Base-by-base conservation (phyloP, 225 moss, liverwort and hornwort species). In the Pseudisothecium myosuroides region DNA sequence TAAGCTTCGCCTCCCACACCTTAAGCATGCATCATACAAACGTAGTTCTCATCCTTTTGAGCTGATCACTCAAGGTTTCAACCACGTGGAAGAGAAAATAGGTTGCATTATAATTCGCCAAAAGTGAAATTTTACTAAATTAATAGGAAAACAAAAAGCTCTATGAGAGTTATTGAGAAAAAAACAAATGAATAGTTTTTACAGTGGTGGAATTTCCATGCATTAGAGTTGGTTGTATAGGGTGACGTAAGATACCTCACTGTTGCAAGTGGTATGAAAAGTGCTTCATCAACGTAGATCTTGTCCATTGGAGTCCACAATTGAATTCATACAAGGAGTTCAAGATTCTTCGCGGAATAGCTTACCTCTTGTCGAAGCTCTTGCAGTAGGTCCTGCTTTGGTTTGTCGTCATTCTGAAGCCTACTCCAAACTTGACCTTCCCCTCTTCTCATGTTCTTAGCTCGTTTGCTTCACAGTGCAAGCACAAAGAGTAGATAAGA, bases 1-100 rank as follows among this genome's bases (percentile, higher is more conserved):
- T 93, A 61, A 95, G 90, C 94, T 99, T 96, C 27, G 94, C 89
- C 92, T 96, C 97, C 97, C 98, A 97, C 55, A 99, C 96, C 96
- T 98, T 32, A 36, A 36, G 79, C 39, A 93, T 74, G 39, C 76
- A 84, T 80, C 75, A 32, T 67, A 90, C 71, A 87, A 81, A 83
- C 34, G 66, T 68, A 50, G 75, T 67, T 43, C 43, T 84, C 81
- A 82, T 90, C 76, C 49, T 21, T 55, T 66, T 75, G 75, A 43
- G 55, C 63, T 76, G 55, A 39, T n/a, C 65, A 64, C 65, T 78
- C 68, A 22, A 68, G 76, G 68, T 58, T 43, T 63, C 34, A 59
- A 41, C 36, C 55, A 76, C 17, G 37, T 76, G 65, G 36, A 54
- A 76, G 36, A 83, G 14, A 76, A 83, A 28, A 55, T 64, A 43